Evolutionary conservation across 441 rosid species (phyloP), one percentile per base, ranked within the genome.

Genomic region (Isatis lusitanica): DNA sequence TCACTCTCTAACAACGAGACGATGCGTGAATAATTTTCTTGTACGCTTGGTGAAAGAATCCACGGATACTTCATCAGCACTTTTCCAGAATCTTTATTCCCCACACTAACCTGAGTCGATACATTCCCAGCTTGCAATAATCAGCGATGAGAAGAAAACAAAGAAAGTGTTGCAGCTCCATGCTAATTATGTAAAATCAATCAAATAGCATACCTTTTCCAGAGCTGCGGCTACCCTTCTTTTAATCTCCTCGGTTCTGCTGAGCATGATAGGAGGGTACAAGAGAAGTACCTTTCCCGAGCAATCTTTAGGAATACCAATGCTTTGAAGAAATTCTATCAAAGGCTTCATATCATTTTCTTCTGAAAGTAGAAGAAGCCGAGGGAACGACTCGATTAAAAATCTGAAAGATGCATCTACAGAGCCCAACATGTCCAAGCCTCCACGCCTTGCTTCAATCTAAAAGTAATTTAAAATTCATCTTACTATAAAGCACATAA

Each of bases 391-490:
- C 83, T 92, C 97, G 40, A 92, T 77, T 33, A 94, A 70, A 74
- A 78, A 84, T 11, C 82, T 80, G 72, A 94, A 89, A 65, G 88
- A 79, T 15, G 80, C 84, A 78, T 89, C 91, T 17, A 68, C 79
- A 62, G 80, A 77, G 15, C 88, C 91, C 72, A 94, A 31, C 88
- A 79, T 86, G 56, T 86, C 85, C 65, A 92, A 80, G 58, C 98
- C 98, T 78, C 98, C 98, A 61, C 95, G 94, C 78, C 94, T 86
- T 65, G 97, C 98, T 83, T 88, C 92, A 71, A 94, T 87, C 98
- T 94, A 77, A 57, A 3, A 0, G 0, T 7, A 12, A 24, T 18
- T 10, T 16, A 35, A 56, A 15, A 66, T 13, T 68, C 47, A 47
- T 44, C 53, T 40, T 66, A 79, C 60, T 68, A 28, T 68, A 28